Evolutionary conservation across 1,284 basidiomycete genomes (phyloP).

Genomic region (Neotropicomus parvogracilis): DNA sequence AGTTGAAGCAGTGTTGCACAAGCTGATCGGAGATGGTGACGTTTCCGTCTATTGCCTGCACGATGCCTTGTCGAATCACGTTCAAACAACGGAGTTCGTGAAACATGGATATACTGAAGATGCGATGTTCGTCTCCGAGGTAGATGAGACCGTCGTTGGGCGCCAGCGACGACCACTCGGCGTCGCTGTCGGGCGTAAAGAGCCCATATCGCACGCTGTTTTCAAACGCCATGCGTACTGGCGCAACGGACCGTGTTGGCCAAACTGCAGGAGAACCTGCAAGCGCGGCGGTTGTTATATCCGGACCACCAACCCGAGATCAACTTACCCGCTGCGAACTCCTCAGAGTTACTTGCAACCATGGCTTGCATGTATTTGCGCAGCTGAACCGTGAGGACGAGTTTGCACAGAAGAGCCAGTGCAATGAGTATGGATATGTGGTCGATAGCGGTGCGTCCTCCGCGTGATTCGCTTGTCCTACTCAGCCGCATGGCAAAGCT

Average conservation of each 20-base stretch:
- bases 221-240: neutral
- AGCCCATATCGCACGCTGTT: neutral
- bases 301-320: neutral
- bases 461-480: neutral
- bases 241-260: neutral
- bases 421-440: neutral
- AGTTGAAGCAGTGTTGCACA: slow-evolving; percentile 8
- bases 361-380: slow-evolving; percentile 1
- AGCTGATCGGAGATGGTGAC: neutral
- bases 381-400: neutral
- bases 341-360: neutral
- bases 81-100: slow-evolving; percentile 6
- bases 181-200: neutral
- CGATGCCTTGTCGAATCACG: slow-evolving; percentile 1
- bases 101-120: slow-evolving; percentile 6
- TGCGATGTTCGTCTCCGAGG: neutral
- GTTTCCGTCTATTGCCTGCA: neutral
- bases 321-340: neutral
- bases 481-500: neutral
- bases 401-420: slow-evolving; percentile 1
- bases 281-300: neutral
- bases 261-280: neutral
- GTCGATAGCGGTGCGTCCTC: neutral
- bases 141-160: slow-evolving; percentile 3
- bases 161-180: slow-evolving; percentile 1